These are phyloP conservation scores for Angophora floribunda DNA, from an alignment of 345 rosid species.

Conservation along the genomic window DNA sequence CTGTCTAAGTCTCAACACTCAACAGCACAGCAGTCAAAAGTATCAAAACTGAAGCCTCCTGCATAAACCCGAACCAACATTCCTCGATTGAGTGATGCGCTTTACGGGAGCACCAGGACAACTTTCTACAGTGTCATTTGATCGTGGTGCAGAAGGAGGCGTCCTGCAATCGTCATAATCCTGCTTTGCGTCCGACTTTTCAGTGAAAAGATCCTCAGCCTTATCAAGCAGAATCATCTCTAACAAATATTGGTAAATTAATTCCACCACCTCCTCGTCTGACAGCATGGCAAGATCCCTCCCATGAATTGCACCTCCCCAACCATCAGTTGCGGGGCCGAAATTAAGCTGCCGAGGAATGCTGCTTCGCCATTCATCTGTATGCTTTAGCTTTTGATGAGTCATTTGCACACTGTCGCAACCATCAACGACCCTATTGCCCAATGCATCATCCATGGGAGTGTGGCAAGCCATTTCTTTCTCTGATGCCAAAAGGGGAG, in stretches of 20 bases:
- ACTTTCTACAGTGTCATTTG: conserved; percentile 26
- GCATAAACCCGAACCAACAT: conserved; percentile 26
- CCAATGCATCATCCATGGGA: conserved; percentile 32
- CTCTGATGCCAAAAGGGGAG: conserved; percentile 12
- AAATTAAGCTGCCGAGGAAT: conserved; percentile 33
- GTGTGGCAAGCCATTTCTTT: conserved; percentile 17
- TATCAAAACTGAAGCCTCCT: conserved; percentile 48
- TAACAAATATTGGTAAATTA: conserved; percentile 39
- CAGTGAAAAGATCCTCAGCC: conserved; percentile 19
- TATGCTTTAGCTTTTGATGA: conserved; percentile 25
- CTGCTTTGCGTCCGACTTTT: conserved; percentile 8
- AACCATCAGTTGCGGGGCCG: conserved; percentile 1
- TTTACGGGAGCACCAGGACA: conserved; percentile 59
- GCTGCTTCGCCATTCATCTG: conserved; percentile 17
- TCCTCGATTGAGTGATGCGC: conserved; percentile 21
- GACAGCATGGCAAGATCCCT: conserved; percentile 9
- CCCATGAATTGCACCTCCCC: background rate
- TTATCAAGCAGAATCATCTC: conserved; percentile 33
- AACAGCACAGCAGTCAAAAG: background rate
- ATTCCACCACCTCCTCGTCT: conserved; percentile 43
- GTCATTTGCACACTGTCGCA: conserved; percentile 25
- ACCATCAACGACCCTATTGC: conserved; percentile 44
- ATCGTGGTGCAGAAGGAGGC: conserved; percentile 18
- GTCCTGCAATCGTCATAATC: conserved; percentile 28
- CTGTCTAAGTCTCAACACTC: background rate